Base-by-base conservation (phyloP, 352 stramenopile species). In the Proteromonas lacertae region DNA sequence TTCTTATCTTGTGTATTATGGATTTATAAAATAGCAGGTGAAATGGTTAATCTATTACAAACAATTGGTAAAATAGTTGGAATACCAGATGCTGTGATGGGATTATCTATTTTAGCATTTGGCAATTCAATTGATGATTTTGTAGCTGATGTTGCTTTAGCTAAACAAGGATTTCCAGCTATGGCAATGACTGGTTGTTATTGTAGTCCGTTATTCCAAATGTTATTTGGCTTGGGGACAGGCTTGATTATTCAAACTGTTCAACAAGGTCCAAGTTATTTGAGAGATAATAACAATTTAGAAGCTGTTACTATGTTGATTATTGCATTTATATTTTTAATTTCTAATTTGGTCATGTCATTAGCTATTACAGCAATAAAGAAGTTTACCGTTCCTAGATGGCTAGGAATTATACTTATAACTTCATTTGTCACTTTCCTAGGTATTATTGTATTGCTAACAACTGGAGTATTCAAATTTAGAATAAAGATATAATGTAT, bases 11-110 rank as follows among this genome's bases (percentile, higher is more conserved):
- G 66, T 40, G 66, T 84, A 10, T 61, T 61, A 31, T 87, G 70
- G 73, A 83, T 87, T 46, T 86, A 80, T 48, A 51, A 61, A 1
- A 52, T 86, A 25, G 69, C 70, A 4, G 67, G 58, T 25, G 69
- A 87, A 32, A 41, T 84, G 0, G 61, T 87, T 40, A 61, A 58
- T 9, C 40, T 79, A 18, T 48, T 84, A 7, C 52, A 70, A 22
- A 57, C 64, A 0, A 13, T 55, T 2, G 34, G 34, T 5, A 24
- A 18, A 14, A 8, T 17, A 19, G 2, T 14, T 33, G 21, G 26
- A 19, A 24, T 42, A 10, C 16, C 17, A 16, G 9, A 21, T 17
- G 14, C 1, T 28, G 80, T 25, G 59, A 82, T 24, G 70, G 66
- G 2, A 36, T 86, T 7, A 78, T 42, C 68, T 0, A 47, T 82